Percentiles rank a stretch among this genome's conserved stretches.
Conservation (phyloP, 2,329 filamentous ascomycete species). For the Lasiodiplodia sp. region DNA sequence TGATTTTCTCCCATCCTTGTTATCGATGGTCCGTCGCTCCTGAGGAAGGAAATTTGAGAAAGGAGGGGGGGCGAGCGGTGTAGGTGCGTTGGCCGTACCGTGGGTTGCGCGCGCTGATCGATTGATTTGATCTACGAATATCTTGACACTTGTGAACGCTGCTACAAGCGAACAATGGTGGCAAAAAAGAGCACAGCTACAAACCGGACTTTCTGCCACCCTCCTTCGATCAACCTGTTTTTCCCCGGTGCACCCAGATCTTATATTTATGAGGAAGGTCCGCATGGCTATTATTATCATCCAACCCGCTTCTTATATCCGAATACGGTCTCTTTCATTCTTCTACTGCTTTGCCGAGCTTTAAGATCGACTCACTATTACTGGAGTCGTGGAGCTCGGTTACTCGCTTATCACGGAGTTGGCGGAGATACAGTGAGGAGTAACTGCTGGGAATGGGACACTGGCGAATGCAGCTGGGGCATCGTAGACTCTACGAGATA, state of each 20-base stretch:
- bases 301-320: not conserved
- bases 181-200: too few relatives aligned
- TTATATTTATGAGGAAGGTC: not conserved
- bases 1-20: too few relatives aligned
- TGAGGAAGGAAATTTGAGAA: not conserved
- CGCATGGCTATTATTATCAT: not conserved
- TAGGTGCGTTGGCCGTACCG: not conserved
- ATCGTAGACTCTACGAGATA: too few relatives aligned
- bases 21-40: not conserved
- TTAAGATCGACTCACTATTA: not conserved
- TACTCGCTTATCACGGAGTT: not conserved
- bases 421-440: not conserved
- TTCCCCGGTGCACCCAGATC: not conserved
- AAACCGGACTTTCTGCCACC: not conserved
- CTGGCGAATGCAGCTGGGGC: too few relatives aligned
- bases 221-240: not conserved
- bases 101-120: not conserved
- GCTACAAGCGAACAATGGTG: not conserved
- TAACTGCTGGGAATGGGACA: too few relatives aligned
- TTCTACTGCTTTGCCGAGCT: slow-evolving; percentile 1
- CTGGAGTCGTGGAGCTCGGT: not conserved
- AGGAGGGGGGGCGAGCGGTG: too few relatives aligned
- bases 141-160: not conserved
- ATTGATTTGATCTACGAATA: not conserved
- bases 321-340: not conserved